phyloP scores from a whole-genome alignment of 2,329 filamentous ascomycete genomes.

The Aspergillus fischeri region DNA sequence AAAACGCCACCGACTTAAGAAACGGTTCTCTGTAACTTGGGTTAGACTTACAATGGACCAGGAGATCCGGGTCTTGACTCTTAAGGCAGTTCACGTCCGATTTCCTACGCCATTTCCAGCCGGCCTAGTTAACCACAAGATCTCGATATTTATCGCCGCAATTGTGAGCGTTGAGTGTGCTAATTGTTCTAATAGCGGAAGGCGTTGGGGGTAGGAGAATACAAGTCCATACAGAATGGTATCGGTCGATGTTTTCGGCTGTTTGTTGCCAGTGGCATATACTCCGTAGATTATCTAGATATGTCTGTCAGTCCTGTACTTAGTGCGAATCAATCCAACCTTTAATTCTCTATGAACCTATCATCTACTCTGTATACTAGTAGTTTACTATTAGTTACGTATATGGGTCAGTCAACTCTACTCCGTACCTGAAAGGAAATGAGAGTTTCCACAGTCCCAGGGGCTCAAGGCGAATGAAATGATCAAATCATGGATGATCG shows the following conservation, averaged over 20 bases:
- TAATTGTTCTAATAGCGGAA: not conserved
- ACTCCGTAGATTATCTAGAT: too few relatives aligned
- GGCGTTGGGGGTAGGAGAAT: not conserved
- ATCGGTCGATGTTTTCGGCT: not conserved
- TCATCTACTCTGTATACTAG: not conserved
- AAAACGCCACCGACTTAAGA: not conserved
- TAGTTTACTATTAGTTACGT: not conserved
- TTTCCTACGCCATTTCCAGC: not conserved
- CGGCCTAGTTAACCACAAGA: not conserved
- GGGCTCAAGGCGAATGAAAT: conserved; percentile 6
- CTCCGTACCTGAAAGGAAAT: not conserved
- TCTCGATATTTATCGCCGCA: not conserved
- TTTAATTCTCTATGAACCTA: not conserved
- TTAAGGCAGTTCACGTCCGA: not conserved
- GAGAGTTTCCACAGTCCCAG: conserved; percentile 16
- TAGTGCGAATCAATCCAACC: not conserved
- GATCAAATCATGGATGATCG: conserved; percentile 13
- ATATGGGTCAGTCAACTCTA: not conserved
- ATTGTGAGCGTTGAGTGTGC: not conserved
- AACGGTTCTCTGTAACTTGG: not conserved
- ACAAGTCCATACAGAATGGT: not conserved
- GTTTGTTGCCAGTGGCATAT: not conserved
- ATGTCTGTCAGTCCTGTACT: not conserved
- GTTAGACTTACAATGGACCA: too few relatives aligned
- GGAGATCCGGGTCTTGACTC: not conserved